Percentiles rank a stretch among this genome's conserved stretches.
These are phyloP conservation scores for Boletus speciosus DNA, from an alignment of 768 basidiomycete genomes.

Conservation along the genomic window DNA sequence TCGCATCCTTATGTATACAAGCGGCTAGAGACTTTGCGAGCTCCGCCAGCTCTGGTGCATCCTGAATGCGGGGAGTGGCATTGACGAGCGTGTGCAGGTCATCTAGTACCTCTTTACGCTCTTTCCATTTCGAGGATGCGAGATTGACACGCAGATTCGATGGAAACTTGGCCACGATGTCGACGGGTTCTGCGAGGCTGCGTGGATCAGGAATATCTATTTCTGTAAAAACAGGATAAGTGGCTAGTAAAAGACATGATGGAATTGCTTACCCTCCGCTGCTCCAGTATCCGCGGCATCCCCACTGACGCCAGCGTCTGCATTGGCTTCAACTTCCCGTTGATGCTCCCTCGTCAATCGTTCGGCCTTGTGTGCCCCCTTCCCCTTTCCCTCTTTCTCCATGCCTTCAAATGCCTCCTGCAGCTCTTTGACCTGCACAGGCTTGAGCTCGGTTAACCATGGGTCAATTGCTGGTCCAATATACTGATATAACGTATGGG, in stretches of 20 bases:
- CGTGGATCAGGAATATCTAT: slow-evolving; percentile 67
- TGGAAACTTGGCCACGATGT: slow-evolving; percentile 75
- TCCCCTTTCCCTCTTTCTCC: slow-evolving; percentile 83
- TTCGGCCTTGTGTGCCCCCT: slow-evolving; percentile 75
- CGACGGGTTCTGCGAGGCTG: slow-evolving; percentile 74
- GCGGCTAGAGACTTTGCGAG: slow-evolving; percentile 72
- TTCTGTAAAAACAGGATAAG: slow-evolving; percentile 35
- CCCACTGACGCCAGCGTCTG: slow-evolving; percentile 32
- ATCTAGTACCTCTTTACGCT: slow-evolving; percentile 88
- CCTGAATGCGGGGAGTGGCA: slow-evolving; percentile 71
- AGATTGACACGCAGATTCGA: slow-evolving; percentile 68
- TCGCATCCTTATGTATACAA: slow-evolving; percentile 85
- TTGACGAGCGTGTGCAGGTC: slow-evolving; percentile 71
- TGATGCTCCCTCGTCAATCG: slow-evolving; percentile 74
- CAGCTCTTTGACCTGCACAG: slow-evolving; percentile 94
- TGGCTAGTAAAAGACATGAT: background rate
- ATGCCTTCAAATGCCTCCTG: slow-evolving; percentile 84
- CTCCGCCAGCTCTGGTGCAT: slow-evolving; percentile 73
- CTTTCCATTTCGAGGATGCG: slow-evolving; percentile 96
- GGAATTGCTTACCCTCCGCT: slow-evolving; percentile 44
- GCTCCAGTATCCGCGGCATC: slow-evolving; percentile 43
- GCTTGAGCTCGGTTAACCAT: slow-evolving; percentile 86
- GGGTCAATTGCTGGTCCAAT: slow-evolving; percentile 82
- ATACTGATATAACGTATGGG: slow-evolving; percentile 77
- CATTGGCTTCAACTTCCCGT: slow-evolving; percentile 60